Percentiles rank a stretch among this genome's conserved stretches.
Conservation (phyloP, 805 yeast genomes). For the Metschnikowia matae region DNA sequence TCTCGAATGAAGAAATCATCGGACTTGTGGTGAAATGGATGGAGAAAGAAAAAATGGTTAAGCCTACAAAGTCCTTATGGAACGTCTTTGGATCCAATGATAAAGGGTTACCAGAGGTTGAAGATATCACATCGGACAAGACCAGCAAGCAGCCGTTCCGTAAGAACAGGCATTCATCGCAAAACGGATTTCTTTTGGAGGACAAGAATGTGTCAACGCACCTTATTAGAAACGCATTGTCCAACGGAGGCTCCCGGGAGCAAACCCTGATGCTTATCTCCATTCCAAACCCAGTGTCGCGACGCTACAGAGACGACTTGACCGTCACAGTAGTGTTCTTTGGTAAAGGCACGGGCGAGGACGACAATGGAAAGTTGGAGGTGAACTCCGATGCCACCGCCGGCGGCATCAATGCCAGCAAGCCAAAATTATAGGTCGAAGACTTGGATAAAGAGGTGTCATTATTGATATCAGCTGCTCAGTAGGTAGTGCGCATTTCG, state of each 20-base stretch:
- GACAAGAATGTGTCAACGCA: slow-evolving; percentile 92
- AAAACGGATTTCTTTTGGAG: slow-evolving; percentile 53
- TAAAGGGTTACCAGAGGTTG: slow-evolving; percentile 57
- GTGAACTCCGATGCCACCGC: slow-evolving; percentile 55
- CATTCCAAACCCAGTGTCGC: slow-evolving; percentile 86
- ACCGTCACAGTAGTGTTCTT: slow-evolving; percentile 95
- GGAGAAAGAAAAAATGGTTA: slow-evolving; percentile 63
- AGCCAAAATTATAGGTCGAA: slow-evolving; percentile 41
- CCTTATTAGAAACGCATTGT: slow-evolving; percentile 85
- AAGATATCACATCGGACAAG: slow-evolving; percentile 56
- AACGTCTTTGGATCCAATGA: slow-evolving; percentile 39
- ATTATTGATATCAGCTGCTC: background rate
- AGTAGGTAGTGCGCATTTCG: background rate
- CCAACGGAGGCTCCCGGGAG: slow-evolving; percentile 81
- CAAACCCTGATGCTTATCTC: slow-evolving; percentile 84
- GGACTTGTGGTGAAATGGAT: slow-evolving; percentile 93
- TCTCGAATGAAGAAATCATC: slow-evolving; percentile 88
- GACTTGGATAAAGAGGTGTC: background rate
- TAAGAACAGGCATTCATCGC: slow-evolving; percentile 36
- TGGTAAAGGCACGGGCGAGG: slow-evolving; percentile 51
- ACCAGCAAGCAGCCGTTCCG: slow-evolving; percentile 74
- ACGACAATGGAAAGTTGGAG: slow-evolving; percentile 48
- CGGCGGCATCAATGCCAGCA: slow-evolving; percentile 46
- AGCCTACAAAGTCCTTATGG: slow-evolving; percentile 47
- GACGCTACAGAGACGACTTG: slow-evolving; percentile 91